These are phyloP conservation scores for Ceratobasidium theobromae DNA, from an alignment of 1,284 basidiomycete genomes.

Conservation along the genomic window DNA sequence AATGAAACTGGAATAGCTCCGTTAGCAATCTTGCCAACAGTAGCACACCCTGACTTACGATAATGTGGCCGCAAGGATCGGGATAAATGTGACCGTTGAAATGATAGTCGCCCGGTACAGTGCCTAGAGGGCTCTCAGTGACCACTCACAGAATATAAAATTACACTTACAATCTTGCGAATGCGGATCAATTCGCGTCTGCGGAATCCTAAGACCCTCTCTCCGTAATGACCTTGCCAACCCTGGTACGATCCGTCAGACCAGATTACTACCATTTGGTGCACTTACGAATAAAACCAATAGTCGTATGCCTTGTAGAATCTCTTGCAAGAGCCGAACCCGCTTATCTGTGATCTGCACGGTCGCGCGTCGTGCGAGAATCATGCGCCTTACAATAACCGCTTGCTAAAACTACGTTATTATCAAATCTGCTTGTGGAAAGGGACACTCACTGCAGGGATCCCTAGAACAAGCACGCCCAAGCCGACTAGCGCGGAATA, in stretches of 20 bases:
- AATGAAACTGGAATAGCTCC: not conserved
- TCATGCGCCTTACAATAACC: conserved; percentile 63
- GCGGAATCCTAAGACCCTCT: conserved; percentile 55
- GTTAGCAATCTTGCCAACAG: not conserved
- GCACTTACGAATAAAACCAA: conserved; percentile 58
- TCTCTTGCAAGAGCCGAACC: conserved; percentile 54
- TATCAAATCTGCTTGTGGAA: conserved; percentile 20
- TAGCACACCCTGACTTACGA: conserved; percentile 48
- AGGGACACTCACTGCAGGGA: conserved; percentile 37
- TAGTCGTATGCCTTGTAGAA: conserved; percentile 63
- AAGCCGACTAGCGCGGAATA: conserved; percentile 71
- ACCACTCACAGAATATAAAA: not conserved
- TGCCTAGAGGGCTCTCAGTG: not conserved
- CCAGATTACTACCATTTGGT: conserved; percentile 37
- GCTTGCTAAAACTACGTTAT: conserved; percentile 65
- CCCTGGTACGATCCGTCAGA: not conserved
- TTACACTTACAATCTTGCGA: conserved; percentile 50
- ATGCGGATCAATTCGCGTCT: conserved; percentile 56
- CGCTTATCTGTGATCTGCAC: conserved; percentile 73
- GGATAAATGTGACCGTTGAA: conserved; percentile 60
- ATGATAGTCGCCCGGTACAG: conserved; percentile 52
- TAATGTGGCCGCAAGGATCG: conserved; percentile 67
- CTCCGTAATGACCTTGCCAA: conserved; percentile 59
- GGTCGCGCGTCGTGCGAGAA: conserved; percentile 61
- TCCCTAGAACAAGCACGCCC: conserved; percentile 47